These are phyloP conservation scores for Patellifolia procumbens DNA, from an alignment of 179 eudicot genomes.

Conservation along the genomic window DNA sequence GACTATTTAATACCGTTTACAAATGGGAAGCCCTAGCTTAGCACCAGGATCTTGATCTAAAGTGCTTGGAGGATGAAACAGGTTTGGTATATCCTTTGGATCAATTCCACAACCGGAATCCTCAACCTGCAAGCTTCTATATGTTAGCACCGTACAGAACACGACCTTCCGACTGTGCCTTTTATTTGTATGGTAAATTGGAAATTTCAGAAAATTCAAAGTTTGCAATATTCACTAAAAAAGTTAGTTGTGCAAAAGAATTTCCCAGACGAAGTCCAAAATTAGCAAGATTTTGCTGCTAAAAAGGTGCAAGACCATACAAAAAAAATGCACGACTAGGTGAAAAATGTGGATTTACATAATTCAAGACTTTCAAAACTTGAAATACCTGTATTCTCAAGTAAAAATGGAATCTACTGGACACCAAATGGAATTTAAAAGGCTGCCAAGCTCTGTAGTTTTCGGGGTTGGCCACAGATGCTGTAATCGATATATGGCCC, in stretches of 20 bases:
- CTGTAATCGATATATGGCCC: slow-evolving; percentile 52
- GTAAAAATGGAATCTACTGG: slow-evolving; percentile 51
- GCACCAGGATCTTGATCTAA: slow-evolving; percentile 28
- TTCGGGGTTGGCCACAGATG: slow-evolving; percentile 47
- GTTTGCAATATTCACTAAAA: not conserved
- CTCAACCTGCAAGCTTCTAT: slow-evolving; percentile 46
- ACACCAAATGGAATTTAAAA: slow-evolving; percentile 36
- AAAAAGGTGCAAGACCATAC: not conserved
- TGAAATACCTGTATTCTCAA: slow-evolving; percentile 53
- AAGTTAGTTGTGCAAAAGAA: not conserved
- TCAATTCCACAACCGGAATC: slow-evolving; percentile 67
- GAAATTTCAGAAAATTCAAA: not conserved
- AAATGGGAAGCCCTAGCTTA: slow-evolving; percentile 69
- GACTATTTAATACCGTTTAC: slow-evolving; percentile 45
- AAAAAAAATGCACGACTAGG: not conserved
- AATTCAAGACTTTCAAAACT: not conserved
- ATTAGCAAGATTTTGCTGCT: not conserved
- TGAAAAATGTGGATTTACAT: not conserved
- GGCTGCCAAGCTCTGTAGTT: slow-evolving; percentile 44
- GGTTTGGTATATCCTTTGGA: slow-evolving; percentile 41
- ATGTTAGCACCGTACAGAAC: not conserved
- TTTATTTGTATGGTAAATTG: not conserved
- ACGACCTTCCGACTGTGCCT: too few relatives aligned
- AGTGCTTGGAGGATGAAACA: slow-evolving; percentile 39
- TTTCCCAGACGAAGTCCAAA: not conserved